Conservation (phyloP, 257 asterid species). For the Apocynum venetum region DNA sequence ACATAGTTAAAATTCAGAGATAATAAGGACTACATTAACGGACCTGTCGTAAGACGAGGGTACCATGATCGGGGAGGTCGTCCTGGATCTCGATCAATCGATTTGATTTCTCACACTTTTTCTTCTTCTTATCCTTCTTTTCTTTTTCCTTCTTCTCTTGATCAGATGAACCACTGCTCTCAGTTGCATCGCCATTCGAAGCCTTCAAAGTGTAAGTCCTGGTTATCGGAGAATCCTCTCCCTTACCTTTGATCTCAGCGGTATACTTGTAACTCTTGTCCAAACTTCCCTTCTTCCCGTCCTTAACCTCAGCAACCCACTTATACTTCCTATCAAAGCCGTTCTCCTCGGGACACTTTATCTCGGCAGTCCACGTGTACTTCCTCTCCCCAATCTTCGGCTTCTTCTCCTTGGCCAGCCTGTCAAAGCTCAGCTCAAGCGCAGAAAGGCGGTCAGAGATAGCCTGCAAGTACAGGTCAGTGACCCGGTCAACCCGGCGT, state of each 20-base stretch:
- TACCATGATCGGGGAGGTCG: conserved; percentile 52
- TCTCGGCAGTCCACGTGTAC: conserved; percentile 90
- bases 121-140: conserved; percentile 29
- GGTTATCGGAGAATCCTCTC: conserved; percentile 38
- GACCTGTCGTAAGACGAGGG: conserved; percentile 74
- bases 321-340: conserved; percentile 59
- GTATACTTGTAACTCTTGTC: conserved; percentile 55
- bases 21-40: not conserved
- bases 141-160: conserved; percentile 23
- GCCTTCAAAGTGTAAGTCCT: conserved; percentile 58
- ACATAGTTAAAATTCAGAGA: not conserved
- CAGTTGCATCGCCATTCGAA: conserved; percentile 28
- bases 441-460: conserved; percentile 72
- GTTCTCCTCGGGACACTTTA: conserved; percentile 51
- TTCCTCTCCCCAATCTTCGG: conserved; percentile 50
- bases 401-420: conserved; percentile 37
- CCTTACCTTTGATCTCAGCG: conserved; percentile 74
- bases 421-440: conserved; percentile 49
- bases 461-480: conserved; percentile 38
- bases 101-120: conserved; percentile 32
- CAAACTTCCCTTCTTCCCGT: conserved; percentile 39
- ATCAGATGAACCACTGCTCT: conserved; percentile 13
- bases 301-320: conserved; percentile 69
- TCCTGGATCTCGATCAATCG: conserved; percentile 67
- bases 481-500: conserved; percentile 29